Evolutionary conservation across 2,329 filamentous ascomycete genomes (phyloP), one percentile per base, ranked within the genome.

Genomic region (Rachicladosporium sp.): DNA sequence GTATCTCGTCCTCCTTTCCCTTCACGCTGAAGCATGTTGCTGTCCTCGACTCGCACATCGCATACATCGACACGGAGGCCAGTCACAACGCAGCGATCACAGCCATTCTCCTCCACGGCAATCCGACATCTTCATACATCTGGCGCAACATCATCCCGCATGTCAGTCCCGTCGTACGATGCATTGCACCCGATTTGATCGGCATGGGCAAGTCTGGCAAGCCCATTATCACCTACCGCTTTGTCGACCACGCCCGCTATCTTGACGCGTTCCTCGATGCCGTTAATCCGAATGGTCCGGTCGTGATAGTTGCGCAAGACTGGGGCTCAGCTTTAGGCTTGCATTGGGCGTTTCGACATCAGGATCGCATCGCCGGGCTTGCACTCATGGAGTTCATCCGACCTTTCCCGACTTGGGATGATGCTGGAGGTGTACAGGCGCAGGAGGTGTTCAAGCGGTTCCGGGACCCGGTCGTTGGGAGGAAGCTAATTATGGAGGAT

Each of bases 91-190:
- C 36, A 4, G 4, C 10, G 12, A 7, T 19, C 10, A 35, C 36
- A 7, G 8, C 39, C 6, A 21, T 40, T 5, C 39, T 35, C 29
- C 36, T 43, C 19, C 31, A 43, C 30, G 37, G 41, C 41, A 35
- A 43, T 13, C 36, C 41, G 5, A 40, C 41, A 3, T 43, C 32
- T 6, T 40, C 36, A 4, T 43, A 36, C 27, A 31, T 43, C 30
- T 43, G 29, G 31, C 36, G 40, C 36, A 35, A 36, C 31, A 43
- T 43, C 10, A 29, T 43, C 36, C 40, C 41, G 13, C 13, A 30
- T 33, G 29, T 42, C 10, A 10, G 7, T 10, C 6, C 7, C 11
- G 4, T 38, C 19, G 37, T 32, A 12, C 33, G 38, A 13, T 41
- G 38, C 38, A 36, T 41, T 23, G 38, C 38, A 10, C 38, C 38